Percentiles rank a stretch among this genome's conserved stretches.
These are phyloP conservation scores for Halophytophthora batemanensis DNA, from an alignment of 352 stramenopile species.

Conservation along the genomic window DNA sequence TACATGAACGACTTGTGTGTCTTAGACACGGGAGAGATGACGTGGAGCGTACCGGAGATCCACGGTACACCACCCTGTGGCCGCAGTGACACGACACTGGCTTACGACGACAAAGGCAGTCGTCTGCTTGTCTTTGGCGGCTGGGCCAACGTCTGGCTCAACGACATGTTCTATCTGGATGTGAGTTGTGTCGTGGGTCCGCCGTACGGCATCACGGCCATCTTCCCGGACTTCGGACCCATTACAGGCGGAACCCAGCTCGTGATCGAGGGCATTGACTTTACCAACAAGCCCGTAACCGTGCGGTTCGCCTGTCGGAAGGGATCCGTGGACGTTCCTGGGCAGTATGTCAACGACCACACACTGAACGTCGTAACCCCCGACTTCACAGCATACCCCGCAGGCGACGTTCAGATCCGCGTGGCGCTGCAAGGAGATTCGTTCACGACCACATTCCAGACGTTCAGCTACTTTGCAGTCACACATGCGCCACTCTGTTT, in stretches of 20 bases:
- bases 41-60: conserved; percentile 82
- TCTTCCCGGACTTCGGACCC: conserved; percentile 88
- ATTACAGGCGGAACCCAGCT: conserved; percentile 90
- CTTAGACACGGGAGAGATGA: conserved; percentile 91
- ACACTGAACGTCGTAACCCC: conserved; percentile 87
- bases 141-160: conserved; percentile 94
- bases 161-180: conserved; percentile 90
- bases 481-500: conserved; percentile 86
- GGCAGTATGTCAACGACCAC: conserved; percentile 87
- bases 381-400: conserved; percentile 87
- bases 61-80: conserved; percentile 79
- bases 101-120: conserved; percentile 91
- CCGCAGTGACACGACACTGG: conserved; percentile 91
- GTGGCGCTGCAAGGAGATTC: conserved; percentile 91
- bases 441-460: conserved; percentile 93
- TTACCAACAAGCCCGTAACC: conserved; percentile 70
- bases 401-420: conserved; percentile 86
- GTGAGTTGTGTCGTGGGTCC: conserved; percentile 94
- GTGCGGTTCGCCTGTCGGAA: conserved; percentile 92
- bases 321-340: conserved; percentile 88
- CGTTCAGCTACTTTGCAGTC: conserved; percentile 94
- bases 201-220: conserved; percentile 92
- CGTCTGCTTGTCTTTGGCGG: conserved; percentile 93
- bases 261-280: conserved; percentile 92
- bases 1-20: conserved; percentile 91